phyloP scores from a whole-genome alignment of 495 filamentous ascomycete genomes.

The Pseudomonodictys pantanalensis region DNA sequence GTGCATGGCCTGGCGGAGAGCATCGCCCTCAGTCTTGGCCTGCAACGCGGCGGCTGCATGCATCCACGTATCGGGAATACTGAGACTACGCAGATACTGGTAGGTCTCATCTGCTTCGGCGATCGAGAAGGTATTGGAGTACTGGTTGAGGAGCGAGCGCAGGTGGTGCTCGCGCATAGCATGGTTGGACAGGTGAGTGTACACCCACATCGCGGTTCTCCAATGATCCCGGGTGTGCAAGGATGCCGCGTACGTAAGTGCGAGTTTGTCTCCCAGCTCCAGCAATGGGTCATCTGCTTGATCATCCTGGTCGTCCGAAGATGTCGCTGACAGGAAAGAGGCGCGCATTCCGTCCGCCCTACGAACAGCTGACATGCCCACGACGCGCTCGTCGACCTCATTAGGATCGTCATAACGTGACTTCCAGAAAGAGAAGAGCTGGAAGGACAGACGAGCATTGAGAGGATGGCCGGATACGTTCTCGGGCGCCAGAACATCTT shows the following conservation, averaged over 20 bases:
- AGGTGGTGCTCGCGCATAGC: slow-evolving; percentile 63
- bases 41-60: slow-evolving; percentile 83
- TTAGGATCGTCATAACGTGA: slow-evolving; percentile 37
- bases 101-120: slow-evolving; percentile 52
- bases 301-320: slow-evolving; percentile 5
- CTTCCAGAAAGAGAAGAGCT: slow-evolving; percentile 60
- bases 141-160: slow-evolving; percentile 64
- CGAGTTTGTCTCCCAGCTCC: slow-evolving; percentile 57
- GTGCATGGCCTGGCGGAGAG: slow-evolving; percentile 65
- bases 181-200: slow-evolving; percentile 69
- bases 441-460: slow-evolving; percentile 75
- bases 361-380: slow-evolving; percentile 24
- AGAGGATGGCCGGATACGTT: slow-evolving; percentile 64
- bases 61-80: slow-evolving; percentile 73
- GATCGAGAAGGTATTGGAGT: slow-evolving; percentile 43
- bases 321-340: slow-evolving; percentile 19
- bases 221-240: slow-evolving; percentile 67
- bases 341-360: not conserved
- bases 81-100: slow-evolving; percentile 57
- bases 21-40: slow-evolving; percentile 61
- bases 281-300: slow-evolving; percentile 38
- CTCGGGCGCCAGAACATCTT: slow-evolving; percentile 54
- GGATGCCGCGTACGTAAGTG: slow-evolving; percentile 67
- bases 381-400: slow-evolving; percentile 21
- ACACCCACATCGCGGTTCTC: slow-evolving; percentile 66